Percentiles rank a stretch among this genome's conserved stretches.
Conservation (phyloP, 176 grass and related monocot species). For the Eragrostis nindensis region DNA sequence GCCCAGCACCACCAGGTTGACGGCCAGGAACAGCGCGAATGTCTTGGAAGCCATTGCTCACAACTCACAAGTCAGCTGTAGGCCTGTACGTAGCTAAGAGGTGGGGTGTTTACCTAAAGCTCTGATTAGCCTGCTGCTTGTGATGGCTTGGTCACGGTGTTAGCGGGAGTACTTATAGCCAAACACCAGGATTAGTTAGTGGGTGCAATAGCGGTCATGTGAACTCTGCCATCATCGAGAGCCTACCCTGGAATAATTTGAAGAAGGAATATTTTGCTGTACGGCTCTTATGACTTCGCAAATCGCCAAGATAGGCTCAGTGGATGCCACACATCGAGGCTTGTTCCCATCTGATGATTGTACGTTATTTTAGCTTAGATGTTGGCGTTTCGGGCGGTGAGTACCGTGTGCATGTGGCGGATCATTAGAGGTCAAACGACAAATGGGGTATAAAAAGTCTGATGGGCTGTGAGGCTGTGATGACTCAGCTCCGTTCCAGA, state of each 20-base stretch:
- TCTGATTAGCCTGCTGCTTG: constrained; percentile 12
- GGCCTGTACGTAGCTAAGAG: neutral
- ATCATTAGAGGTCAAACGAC: neutral
- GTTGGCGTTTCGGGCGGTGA: constrained; percentile 24
- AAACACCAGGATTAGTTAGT: neutral
- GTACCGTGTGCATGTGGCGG: constrained; percentile 14
- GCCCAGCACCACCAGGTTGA: constrained; percentile 38
- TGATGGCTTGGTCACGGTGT: constrained; percentile 3
- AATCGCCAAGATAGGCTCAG: constrained; percentile 25
- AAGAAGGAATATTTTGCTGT: neutral
- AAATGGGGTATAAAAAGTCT: neutral
- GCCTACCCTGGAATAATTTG: neutral
- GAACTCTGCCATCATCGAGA: constrained; percentile 6
- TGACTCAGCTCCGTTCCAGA: too few species aligned
- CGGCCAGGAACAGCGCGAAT: constrained; percentile 39
- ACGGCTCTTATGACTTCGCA: neutral
- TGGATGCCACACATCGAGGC: neutral
- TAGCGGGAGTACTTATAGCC: constrained; percentile 32
- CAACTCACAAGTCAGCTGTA: neutral
- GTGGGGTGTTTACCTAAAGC: neutral
- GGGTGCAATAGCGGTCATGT: constrained; percentile 15
- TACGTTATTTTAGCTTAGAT: constrained; percentile 26
- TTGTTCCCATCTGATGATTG: constrained; percentile 34
- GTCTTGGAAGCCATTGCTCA: constrained; percentile 40
- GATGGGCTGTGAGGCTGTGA: neutral